Percentiles rank a stretch among this genome's conserved stretches.
phyloP scores from a whole-genome alignment of 2,329 filamentous ascomycete species.

The Trichothecium sympodiale region DNA sequence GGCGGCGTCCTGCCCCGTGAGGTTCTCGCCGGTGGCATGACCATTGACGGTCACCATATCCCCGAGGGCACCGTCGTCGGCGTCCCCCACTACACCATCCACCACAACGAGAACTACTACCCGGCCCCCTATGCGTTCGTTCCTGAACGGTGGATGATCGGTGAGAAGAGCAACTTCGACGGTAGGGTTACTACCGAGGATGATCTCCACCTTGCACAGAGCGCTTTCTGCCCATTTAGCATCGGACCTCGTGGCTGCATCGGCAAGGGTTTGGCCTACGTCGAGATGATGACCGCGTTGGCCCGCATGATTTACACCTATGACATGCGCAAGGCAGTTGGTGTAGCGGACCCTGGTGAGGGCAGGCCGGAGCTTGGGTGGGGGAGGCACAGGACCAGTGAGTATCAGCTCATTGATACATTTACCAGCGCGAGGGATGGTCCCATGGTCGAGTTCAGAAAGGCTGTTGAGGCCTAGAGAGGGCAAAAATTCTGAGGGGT shows the following conservation, averaged over 20 bases:
- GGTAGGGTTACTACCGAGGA: conserved; percentile 32
- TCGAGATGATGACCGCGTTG: conserved; percentile 53
- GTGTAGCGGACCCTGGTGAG: conserved; percentile 40
- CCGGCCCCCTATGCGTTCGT: conserved; percentile 45
- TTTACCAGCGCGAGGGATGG: conserved; percentile 68
- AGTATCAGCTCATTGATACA: conserved; percentile 62
- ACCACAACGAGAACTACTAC: conserved; percentile 55
- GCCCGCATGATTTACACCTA: conserved; percentile 51
- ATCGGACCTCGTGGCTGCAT: conserved; percentile 62
- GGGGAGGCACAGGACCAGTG: conserved; percentile 42
- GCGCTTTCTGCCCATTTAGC: conserved; percentile 65
- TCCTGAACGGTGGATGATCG: conserved; percentile 55
- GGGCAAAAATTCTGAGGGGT: too few species aligned
- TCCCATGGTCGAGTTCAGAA: conserved; percentile 52
- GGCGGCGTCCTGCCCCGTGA: conserved; percentile 50
- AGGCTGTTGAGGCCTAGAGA: conserved; percentile 11
- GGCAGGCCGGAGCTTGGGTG: conserved; percentile 35
- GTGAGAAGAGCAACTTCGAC: conserved; percentile 25
- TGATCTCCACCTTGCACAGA: conserved; percentile 44
- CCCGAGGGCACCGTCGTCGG: conserved; percentile 52
- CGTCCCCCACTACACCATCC: conserved; percentile 56
- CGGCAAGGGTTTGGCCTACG: conserved; percentile 58
- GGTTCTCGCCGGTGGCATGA: conserved; percentile 42
- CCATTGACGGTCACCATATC: conserved; percentile 40
- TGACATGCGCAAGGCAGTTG: conserved; percentile 42